Base-by-base conservation (phyloP, 148 eudicot genomes). In the Spergularia marina region DNA sequence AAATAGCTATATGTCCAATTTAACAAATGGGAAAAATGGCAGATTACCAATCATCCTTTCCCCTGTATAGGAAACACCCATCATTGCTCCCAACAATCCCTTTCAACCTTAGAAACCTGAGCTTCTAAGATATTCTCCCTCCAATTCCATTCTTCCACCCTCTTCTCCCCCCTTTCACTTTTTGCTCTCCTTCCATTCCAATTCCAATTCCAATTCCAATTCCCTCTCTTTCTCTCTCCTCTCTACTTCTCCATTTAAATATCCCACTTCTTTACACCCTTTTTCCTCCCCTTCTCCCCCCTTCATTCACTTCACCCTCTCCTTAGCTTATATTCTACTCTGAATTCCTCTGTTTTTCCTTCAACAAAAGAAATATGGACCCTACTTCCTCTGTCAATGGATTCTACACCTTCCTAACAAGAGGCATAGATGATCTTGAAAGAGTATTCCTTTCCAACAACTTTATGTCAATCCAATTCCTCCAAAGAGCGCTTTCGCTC, bases 21-120 rank as follows among this genome's bases (percentile, higher is more conserved):
- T 82, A 89, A 89, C 86, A 80, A 87, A 16, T 56, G 5, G 18
- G 87, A 87, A 91, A 89, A 85, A 84, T 91, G 92, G 97, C 88
- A 89, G 85, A 85, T 88, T 88, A 84, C 83, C 90, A 91, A 90
- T 91, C 94, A 94, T 89, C 90, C 80, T 81, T 89, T 84, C 94
- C 94, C 92, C 97, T 90, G 75, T 71, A 81, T 83, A 89, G 94
- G 97, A 89, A 93, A 91, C 98, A 89, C 84, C 81, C 92, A 94
- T 94, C 94, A 94, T 94, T 94, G 85, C 95, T 73, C 82, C 98
- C 98, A 91, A 94, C 98, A 83, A 89, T 89, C 90, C 85, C 71
- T 86, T 90, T 88, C 86, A 82, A 71, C 87, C 92, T 84, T 85
- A 77, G 89, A 91, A 91, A 84, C 96, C 88, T 84, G 89, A 86